phyloP scores from a whole-genome alignment of 495 filamentous ascomycete species.

The Aspergillus biplanus region DNA sequence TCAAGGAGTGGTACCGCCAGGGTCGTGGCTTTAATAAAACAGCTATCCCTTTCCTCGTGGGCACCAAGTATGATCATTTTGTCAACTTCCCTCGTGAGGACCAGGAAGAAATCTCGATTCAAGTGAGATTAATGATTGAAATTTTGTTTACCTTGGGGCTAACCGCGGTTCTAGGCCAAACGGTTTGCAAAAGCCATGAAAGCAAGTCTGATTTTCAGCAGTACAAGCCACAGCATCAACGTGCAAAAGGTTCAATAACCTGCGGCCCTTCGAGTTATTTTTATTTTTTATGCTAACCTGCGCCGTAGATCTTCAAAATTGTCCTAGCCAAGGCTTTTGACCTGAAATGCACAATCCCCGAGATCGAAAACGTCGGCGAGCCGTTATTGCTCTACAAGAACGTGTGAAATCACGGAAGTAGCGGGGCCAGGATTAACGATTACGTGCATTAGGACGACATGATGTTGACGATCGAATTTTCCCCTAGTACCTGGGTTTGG shows the following conservation, averaged over 20 bases:
- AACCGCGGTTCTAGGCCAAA: conserved; percentile 64
- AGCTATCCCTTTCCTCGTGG: conserved; percentile 93
- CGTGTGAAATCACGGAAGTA: conserved; percentile 47
- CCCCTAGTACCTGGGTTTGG: conserved; percentile 22
- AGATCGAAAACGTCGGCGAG: conserved; percentile 97
- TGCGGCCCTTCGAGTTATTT: background rate
- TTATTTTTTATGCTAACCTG: conserved; percentile 24
- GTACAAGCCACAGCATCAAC: conserved; percentile 98
- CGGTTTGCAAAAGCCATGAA: conserved; percentile 98
- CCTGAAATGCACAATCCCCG: conserved; percentile 97
- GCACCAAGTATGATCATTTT: conserved; percentile 98
- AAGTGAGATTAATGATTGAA: conserved; percentile 57
- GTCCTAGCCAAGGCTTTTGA: conserved; percentile 98
- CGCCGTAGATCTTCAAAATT: conserved; percentile 93
- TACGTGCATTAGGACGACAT: conserved; percentile 47
- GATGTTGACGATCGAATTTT: conserved; percentile 43
- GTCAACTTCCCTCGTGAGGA: conserved; percentile 97
- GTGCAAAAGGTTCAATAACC: conserved; percentile 82
- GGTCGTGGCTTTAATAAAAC: conserved; percentile 99
- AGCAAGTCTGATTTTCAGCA: conserved; percentile 95
- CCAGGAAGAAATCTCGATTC: conserved; percentile 96
- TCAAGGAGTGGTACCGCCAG: conserved; percentile 99
- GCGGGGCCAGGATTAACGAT: conserved; percentile 31
- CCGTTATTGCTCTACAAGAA: conserved; percentile 93
- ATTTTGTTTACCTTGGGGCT: conserved; percentile 3